A percentile compares a stretch with the other conserved stretches of the same genome.
Conservation (phyloP, 2,329 filamentous ascomycete species). For the Sporothrix humicola region DNA sequence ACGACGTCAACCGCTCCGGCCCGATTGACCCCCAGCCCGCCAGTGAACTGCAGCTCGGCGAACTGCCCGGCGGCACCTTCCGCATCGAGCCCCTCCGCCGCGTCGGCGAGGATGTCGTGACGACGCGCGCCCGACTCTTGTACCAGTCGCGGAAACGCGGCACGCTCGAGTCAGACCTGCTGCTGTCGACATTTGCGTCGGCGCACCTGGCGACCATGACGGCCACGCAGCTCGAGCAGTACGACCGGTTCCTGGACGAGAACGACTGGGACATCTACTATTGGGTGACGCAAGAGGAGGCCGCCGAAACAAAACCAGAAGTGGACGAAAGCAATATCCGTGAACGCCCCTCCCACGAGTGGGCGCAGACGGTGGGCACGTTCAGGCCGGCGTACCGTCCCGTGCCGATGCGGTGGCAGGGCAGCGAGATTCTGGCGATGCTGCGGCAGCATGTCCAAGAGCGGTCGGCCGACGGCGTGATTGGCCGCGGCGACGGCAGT, state of each 20-base stretch:
- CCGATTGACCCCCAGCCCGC: constrained; percentile 43
- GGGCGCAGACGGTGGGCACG: constrained; percentile 93
- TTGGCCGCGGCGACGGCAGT: constrained; percentile 44
- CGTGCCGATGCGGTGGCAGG: constrained; percentile 83
- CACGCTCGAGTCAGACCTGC: constrained; percentile 91
- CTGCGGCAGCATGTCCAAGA: constrained; percentile 80
- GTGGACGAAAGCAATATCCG: constrained; percentile 36
- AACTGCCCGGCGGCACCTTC: constrained; percentile 85
- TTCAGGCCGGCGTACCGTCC: constrained; percentile 94
- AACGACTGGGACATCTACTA: constrained; percentile 99
- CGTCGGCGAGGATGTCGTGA: constrained; percentile 79
- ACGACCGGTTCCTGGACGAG: constrained; percentile 93
- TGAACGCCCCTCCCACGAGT: constrained; percentile 70
- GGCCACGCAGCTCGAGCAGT: constrained; percentile 74
- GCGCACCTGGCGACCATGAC: constrained; percentile 77
- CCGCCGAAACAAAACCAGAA: constrained; percentile 39
- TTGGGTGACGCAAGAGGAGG: constrained; percentile 86
- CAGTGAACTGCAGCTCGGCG: constrained; percentile 76
- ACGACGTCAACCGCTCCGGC: constrained; percentile 34
- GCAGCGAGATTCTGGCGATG: constrained; percentile 77
- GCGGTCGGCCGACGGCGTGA: constrained; percentile 64
- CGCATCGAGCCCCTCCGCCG: constrained; percentile 88
- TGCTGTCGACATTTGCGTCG: constrained; percentile 94
- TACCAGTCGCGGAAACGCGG: constrained; percentile 96
- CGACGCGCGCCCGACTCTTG: constrained; percentile 84